Conservation (phyloP, 768 basidiomycete genomes). For the Suillus occidentalis region DNA sequence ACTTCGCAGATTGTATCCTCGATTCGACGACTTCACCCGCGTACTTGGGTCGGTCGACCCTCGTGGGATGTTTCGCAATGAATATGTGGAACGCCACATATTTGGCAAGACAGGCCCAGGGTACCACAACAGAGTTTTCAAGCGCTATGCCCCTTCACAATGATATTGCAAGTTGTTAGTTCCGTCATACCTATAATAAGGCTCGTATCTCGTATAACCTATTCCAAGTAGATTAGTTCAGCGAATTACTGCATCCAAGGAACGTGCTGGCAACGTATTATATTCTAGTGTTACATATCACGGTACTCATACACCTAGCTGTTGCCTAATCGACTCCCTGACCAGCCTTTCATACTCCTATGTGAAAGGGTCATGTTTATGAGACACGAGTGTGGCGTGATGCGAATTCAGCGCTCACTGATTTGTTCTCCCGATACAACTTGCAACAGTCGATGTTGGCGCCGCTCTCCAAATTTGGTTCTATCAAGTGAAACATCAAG, state of each 20-base stretch:
- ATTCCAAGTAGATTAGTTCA: slow-evolving; percentile 10
- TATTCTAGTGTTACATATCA: slow-evolving; percentile 10
- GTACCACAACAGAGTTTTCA: slow-evolving; percentile 48
- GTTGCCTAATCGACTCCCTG: slow-evolving; percentile 77
- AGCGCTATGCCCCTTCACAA: slow-evolving; percentile 25
- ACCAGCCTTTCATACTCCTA: slow-evolving; percentile 90
- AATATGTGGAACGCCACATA: slow-evolving; percentile 87
- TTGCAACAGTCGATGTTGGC: slow-evolving; percentile 99
- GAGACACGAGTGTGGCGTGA: neutral
- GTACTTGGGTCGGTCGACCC: slow-evolving; percentile 75
- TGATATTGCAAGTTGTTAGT: slow-evolving; percentile 6
- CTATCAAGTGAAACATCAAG: slow-evolving; percentile 35
- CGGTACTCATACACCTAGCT: slow-evolving; percentile 65
- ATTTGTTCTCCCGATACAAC: slow-evolving; percentile 85
- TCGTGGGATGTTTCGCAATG: slow-evolving; percentile 76
- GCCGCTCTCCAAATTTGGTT: slow-evolving; percentile 96
- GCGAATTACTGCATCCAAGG: slow-evolving; percentile 8
- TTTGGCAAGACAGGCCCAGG: slow-evolving; percentile 53
- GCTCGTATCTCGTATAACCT: slow-evolving; percentile 10
- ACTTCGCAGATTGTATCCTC: slow-evolving; percentile 73
- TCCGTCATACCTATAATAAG: slow-evolving; percentile 2
- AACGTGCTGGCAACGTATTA: slow-evolving; percentile 4
- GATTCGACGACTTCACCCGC: slow-evolving; percentile 72
- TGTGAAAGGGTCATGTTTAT: neutral
- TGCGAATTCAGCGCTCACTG: slow-evolving; percentile 33